Evolutionary conservation across 2,329 filamentous ascomycete species (phyloP), one percentile per base, ranked within the genome.

Genomic region (Stagonosporopsis cucurbitacearum): DNA sequence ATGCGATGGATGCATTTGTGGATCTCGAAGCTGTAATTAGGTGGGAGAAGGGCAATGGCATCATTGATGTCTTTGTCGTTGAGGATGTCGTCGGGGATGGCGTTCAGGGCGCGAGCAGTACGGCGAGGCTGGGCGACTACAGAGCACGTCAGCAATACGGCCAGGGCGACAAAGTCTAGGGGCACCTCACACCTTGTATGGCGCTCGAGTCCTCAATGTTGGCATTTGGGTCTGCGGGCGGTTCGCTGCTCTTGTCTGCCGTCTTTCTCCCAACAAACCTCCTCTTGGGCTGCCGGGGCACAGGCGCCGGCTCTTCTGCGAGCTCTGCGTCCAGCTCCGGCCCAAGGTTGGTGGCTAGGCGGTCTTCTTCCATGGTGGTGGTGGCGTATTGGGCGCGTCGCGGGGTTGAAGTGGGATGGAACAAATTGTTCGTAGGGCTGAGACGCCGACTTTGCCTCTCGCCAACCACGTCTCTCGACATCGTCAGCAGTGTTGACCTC

Each of bases 1-100:
- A 99, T 93, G 43, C 94, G 88, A 77, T 98, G 92, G 68, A 99
- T 96, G 8, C 95, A 99, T 80, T 99, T 99, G 73, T 92, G 95
- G 52, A 99, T 92, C 79, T 99, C 95, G 74, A 99, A 99, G 67
- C 91, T 94, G 83, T 99, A 99, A 80, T 99, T 99, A n/a, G 86
- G 81, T 1, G 95, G 95, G 2, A 99, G 86, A 28, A 99, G 84
- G 6, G 87, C 83, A 55, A 98, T 92, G 3, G 95, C 95, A 40
- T 88, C 89, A 75, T 94, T 94, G 69, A 99, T 90, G 43, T 89
- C 90, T 43, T 87, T 81, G 69, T 99, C 89, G 61, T 96, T 84
- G 19, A 95, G 82, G 60, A 99, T 96, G 61, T 94, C 89, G 15
- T 88, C 83, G 2, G 95, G 94, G 1, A 99, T 90, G 71, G 95